Conservation (phyloP, 2,329 filamentous ascomycete genomes). For the Diaporthe nobilis region DNA sequence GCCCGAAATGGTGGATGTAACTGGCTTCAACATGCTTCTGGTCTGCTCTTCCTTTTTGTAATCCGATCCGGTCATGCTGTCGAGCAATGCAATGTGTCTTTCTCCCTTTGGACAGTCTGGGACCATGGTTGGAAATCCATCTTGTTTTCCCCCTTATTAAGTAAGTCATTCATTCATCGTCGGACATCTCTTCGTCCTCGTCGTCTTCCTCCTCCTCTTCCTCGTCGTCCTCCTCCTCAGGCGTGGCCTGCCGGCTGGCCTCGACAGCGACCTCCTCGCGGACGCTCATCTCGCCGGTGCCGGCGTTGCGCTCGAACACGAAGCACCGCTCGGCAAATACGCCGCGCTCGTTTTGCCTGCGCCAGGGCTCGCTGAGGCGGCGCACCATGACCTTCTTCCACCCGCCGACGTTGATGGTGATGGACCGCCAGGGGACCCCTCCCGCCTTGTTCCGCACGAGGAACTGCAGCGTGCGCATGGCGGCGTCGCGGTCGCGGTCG, state of each 20-base stretch:
- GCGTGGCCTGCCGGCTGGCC: conserved; percentile 39
- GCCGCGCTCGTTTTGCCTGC: conserved; percentile 56
- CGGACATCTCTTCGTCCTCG: conserved; percentile 12
- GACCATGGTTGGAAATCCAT: neutral
- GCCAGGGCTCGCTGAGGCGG: conserved; percentile 58
- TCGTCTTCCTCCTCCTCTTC: neutral
- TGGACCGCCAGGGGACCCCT: conserved; percentile 52
- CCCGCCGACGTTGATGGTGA: conserved; percentile 64
- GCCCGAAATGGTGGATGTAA: neutral
- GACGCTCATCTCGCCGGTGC: conserved; percentile 42
- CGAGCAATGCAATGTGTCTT: neutral
- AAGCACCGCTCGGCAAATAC: conserved; percentile 64
- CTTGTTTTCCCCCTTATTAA: neutral
- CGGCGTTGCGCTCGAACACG: conserved; percentile 51
- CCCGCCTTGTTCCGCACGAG: conserved; percentile 50
- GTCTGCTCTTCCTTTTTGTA: neutral
- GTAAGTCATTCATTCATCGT: neutral
- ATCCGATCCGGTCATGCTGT: conserved; percentile 7
- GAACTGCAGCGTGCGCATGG: conserved; percentile 51
- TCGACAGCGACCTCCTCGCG: conserved; percentile 47
- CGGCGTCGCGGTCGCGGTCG: conserved; percentile 57
- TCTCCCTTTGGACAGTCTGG: neutral
- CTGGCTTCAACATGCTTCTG: conserved; percentile 10
- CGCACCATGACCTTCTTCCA: conserved; percentile 62
- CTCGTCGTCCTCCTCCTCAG: conserved; percentile 8